Evolutionary conservation across 441 rosid genomes (phyloP).

Genomic region (Bocquillonia castaneifolia): DNA sequence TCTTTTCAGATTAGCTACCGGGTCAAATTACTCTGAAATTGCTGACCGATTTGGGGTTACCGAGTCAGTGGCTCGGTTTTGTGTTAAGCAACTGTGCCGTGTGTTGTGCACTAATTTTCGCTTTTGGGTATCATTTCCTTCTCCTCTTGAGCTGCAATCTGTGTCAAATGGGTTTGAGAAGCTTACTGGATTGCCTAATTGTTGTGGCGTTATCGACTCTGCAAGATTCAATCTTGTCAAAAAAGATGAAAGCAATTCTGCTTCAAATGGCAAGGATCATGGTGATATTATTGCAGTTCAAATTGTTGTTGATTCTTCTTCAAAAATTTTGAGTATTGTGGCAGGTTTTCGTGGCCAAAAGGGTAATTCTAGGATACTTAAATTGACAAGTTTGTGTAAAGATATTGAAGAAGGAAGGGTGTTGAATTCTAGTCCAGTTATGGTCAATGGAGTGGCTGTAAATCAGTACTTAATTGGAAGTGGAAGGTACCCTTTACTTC

Average conservation of each 20-base stretch:
- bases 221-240: slow-evolving; percentile 23
- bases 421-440: slow-evolving; percentile 29
- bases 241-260: slow-evolving; percentile 7
- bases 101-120: slow-evolving; percentile 62
- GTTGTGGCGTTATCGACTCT: slow-evolving; percentile 50
- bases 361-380: slow-evolving; percentile 35
- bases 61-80: slow-evolving; percentile 49
- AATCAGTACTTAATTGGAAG: slow-evolving; percentile 53
- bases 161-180: slow-evolving; percentile 39
- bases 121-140: slow-evolving; percentile 56
- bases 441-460: slow-evolving; percentile 30
- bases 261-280: neutral
- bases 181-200: slow-evolving; percentile 43
- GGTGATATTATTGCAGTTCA: slow-evolving; percentile 30
- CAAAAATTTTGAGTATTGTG: slow-evolving; percentile 44
- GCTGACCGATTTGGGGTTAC: slow-evolving; percentile 47
- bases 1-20: slow-evolving; percentile 43
- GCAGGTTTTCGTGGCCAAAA: slow-evolving; percentile 51
- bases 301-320: slow-evolving; percentile 53
- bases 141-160: slow-evolving; percentile 37
- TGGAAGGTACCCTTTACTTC: slow-evolving; percentile 56
- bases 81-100: slow-evolving; percentile 53
- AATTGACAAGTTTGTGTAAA: slow-evolving; percentile 41
- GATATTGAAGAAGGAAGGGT: slow-evolving; percentile 42
- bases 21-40: slow-evolving; percentile 39